Evolutionary conservation across 441 rosid genomes (phyloP).

Genomic region (Populus hybrid): DNA sequence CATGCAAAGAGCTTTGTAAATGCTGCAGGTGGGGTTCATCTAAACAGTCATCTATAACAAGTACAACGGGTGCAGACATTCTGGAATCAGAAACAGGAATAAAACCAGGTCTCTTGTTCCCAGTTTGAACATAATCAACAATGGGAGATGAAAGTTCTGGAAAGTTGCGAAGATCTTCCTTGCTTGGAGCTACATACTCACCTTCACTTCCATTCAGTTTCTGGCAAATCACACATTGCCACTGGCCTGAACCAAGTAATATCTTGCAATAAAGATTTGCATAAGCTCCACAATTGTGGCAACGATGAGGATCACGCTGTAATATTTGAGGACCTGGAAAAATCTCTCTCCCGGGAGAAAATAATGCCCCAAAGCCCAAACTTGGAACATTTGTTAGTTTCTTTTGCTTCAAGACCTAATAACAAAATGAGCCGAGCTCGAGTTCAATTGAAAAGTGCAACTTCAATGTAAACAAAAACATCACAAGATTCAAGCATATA

Average conservation of each 20-base stretch:
- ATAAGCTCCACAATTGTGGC: constrained; percentile 89
- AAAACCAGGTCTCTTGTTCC: constrained; percentile 81
- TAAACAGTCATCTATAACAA: constrained; percentile 90
- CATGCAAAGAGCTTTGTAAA: constrained; percentile 92
- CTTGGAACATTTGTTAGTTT: constrained; percentile 84
- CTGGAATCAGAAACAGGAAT: constrained; percentile 87
- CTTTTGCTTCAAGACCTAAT: constrained; percentile 81
- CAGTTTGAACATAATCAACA: constrained; percentile 85
- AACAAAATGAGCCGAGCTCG: constrained; percentile 6
- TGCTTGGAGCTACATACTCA: constrained; percentile 75
- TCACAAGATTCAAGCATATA: constrained; percentile 1
- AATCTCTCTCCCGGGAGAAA: constrained; percentile 86
- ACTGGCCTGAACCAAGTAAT: too few relatives aligned
- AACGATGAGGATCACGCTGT: constrained; percentile 84
- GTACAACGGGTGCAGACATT: constrained; percentile 77
- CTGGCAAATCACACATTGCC: too few relatives aligned
- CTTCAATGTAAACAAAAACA: not conserved
- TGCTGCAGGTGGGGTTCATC: constrained; percentile 96
- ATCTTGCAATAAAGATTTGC: constrained; percentile 50
- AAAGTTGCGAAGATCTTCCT: constrained; percentile 61
- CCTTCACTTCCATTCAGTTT: constrained; percentile 23
- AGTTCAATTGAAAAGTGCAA: not conserved
- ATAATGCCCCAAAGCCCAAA: constrained; percentile 91
- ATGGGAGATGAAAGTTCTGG: constrained; percentile 74
- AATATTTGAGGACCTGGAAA: constrained; percentile 70